Evolutionary conservation across 164 flowering plant genomes (phyloP), one percentile per base, ranked within the genome.

Genomic region (Euptelea pleiosperma): DNA sequence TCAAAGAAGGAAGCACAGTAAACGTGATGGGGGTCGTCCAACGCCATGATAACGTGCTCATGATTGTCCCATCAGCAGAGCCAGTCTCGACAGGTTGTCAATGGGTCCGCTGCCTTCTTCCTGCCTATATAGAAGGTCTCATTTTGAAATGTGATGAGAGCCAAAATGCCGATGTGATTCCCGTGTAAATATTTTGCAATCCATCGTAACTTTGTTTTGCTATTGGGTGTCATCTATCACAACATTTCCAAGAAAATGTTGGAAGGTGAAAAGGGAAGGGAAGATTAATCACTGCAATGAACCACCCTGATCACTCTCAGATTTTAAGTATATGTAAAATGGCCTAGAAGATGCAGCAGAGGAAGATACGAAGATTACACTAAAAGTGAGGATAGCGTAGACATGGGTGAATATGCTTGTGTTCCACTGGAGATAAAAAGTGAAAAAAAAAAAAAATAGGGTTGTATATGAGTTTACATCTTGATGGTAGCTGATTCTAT

Each of bases 1-100:
- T 93, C 25, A 88, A 93, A 72, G 97, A 93, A 74, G 99, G 99
- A 45, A 93, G 85, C 71, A 88, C 97, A 0, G 91, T 90, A 14
- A 90, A 91, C 58, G 91, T 93, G 40, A 86, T 90, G 96, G 99
- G 97, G 19, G 65, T 84, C 6, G 88, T 93, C 15, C 76, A 82
- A 51, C 85, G 97, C 60, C 96, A 86, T 22, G 96, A 88, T 22
- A 90, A 83, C 30, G 82, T 90, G 9, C 80, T 90, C 35, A 90
- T 93, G 99, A 86, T 93, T 21, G 72, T 86, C 59, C 96, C 97
- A 46, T 75, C 97, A 8, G 4, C 77, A 9, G 83, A 85, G 68
- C 95, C 97, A 16, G 64, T 82, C 50, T 82, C 88, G 37, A 82
- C 85, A 5, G 87, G 92, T 45, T 88, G 92, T 59, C 95, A 74